These are phyloP conservation scores for Penicillium sp. DNA, from an alignment of 2,329 filamentous ascomycete species.

Conservation along the genomic window DNA sequence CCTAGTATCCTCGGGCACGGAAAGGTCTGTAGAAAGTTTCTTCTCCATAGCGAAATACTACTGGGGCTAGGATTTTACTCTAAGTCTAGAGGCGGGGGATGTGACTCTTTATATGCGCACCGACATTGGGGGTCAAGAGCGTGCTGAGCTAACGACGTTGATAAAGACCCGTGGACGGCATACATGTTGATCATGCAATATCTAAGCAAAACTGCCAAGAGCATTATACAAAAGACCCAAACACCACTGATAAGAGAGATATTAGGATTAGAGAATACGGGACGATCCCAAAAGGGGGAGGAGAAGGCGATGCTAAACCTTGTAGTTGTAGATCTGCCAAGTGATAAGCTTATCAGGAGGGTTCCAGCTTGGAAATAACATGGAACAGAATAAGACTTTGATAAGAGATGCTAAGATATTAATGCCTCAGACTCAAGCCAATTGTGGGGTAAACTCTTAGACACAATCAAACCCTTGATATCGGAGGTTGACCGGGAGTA, in stretches of 20 bases:
- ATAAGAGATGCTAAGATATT: neutral
- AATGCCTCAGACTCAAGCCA: neutral
- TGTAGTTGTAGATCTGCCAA: conserved; percentile 8
- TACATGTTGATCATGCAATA: neutral
- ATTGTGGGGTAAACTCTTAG: neutral
- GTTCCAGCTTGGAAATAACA: neutral
- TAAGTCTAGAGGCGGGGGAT: conserved; percentile 5
- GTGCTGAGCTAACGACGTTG: conserved; percentile 8
- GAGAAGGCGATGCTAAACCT: conserved; percentile 13
- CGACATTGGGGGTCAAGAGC: conserved; percentile 3
- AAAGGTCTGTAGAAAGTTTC: conserved; percentile 10
- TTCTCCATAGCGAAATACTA: conserved; percentile 15
- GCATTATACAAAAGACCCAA: neutral
- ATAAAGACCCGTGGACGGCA: conserved; percentile 4
- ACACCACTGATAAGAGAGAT: conserved; percentile 1
- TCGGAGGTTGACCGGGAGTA: neutral
- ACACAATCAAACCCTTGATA: neutral
- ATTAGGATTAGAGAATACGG: neutral
- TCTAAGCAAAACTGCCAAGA: neutral
- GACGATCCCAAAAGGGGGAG: conserved; percentile 11
- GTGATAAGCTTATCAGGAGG: conserved; percentile 13
- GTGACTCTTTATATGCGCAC: conserved; percentile 11
- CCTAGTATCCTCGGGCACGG: conserved; percentile 10
- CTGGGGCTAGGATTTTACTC: neutral
- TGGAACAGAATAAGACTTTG: neutral